A percentile compares a stretch with the other conserved stretches of the same genome.
Conservation (phyloP, 2,329 filamentous ascomycete species). For the Diplodia seriata region DNA sequence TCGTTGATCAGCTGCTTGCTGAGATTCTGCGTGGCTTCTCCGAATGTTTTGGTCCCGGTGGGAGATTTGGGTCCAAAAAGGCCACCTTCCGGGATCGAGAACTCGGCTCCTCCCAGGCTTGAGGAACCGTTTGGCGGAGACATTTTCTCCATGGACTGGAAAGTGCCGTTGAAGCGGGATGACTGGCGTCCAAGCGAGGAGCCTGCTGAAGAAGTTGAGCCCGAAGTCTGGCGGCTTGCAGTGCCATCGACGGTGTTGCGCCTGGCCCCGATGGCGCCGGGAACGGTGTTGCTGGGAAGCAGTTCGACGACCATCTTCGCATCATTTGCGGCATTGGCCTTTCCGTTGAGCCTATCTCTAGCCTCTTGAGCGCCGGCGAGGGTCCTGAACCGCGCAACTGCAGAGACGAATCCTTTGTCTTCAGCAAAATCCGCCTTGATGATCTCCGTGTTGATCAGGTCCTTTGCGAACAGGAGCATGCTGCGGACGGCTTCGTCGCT, state of each 20-base stretch:
- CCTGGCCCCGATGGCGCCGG: slow-evolving; percentile 53
- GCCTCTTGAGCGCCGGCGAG: slow-evolving; percentile 66
- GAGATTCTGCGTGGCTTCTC: slow-evolving; percentile 57
- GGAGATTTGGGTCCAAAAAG: slow-evolving; percentile 78
- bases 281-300: slow-evolving; percentile 34
- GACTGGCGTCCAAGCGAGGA: slow-evolving; percentile 57
- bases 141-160: slow-evolving; percentile 67
- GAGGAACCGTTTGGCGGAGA: slow-evolving; percentile 65
- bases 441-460: slow-evolving; percentile 66
- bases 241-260: slow-evolving; percentile 63
- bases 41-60: slow-evolving; percentile 69
- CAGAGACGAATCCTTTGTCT: slow-evolving; percentile 63
- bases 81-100: slow-evolving; percentile 64
- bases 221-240: slow-evolving; percentile 52
- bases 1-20: slow-evolving; percentile 77
- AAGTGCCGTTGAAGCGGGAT: slow-evolving; percentile 67
- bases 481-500: slow-evolving; percentile 65
- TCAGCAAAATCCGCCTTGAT: slow-evolving; percentile 60
- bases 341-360: slow-evolving; percentile 65
- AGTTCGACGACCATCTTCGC: slow-evolving; percentile 67
- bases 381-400: slow-evolving; percentile 65
- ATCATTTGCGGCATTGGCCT: slow-evolving; percentile 66
- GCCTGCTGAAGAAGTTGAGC: slow-evolving; percentile 56
- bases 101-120: slow-evolving; percentile 63
- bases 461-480: slow-evolving; percentile 70